These are phyloP conservation scores for Cryptococcus deneoformans DNA, from an alignment of 1,284 basidiomycete genomes.

Conservation along the genomic window DNA sequence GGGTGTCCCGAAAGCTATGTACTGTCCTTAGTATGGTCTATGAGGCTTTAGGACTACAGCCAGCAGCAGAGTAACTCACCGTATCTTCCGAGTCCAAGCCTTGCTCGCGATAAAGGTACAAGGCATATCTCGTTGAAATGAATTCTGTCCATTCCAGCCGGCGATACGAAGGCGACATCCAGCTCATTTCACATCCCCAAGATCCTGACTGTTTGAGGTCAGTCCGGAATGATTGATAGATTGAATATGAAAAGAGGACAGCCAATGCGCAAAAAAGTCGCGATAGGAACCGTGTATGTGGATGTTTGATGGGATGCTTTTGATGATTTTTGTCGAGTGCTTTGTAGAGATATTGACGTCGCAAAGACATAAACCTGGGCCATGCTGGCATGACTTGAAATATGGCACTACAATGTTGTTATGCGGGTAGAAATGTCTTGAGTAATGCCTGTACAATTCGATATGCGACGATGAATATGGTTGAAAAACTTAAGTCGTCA, in stretches of 20 bases:
- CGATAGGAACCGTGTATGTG: too few species aligned
- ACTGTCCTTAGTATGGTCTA: not conserved
- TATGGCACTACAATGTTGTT: too few species aligned
- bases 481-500: too few species aligned
- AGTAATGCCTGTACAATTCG: too few species aligned
- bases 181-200: constrained; percentile 84
- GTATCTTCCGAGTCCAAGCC: constrained; percentile 66
- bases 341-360: too few species aligned
- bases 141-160: constrained; percentile 62
- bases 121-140: constrained; percentile 65
- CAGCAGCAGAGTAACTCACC: constrained; percentile 50
- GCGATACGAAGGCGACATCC: constrained; percentile 87
- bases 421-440: too few species aligned
- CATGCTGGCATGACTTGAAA: too few species aligned
- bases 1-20: constrained; percentile 61
- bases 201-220: constrained; percentile 22
- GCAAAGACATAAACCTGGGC: too few species aligned
- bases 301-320: too few species aligned
- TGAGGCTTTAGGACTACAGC: too few species aligned
- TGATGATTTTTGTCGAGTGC: too few species aligned
- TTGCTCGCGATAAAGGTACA: constrained; percentile 89
- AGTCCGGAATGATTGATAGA: constrained; percentile 5
- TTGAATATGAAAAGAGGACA: not conserved
- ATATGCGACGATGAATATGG: too few species aligned
- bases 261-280: not conserved